phyloP scores from a whole-genome alignment of 331 rosid genomes.

The Rosa hybrid region DNA sequence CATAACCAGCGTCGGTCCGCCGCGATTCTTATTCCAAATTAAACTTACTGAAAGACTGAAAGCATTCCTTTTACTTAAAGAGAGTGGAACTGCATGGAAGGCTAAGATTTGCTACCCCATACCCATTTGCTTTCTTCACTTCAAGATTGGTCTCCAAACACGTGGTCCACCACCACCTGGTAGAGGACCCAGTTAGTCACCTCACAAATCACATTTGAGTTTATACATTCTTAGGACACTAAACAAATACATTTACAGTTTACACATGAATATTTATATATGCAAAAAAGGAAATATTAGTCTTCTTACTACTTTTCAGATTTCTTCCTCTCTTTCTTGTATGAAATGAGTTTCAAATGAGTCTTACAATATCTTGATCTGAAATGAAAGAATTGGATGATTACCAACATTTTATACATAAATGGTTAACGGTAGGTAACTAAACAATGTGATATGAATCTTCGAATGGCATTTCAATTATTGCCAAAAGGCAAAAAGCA shows the following conservation, averaged over 20 bases:
- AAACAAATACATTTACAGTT: neutral
- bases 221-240: neutral
- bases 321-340: neutral
- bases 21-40: constrained; percentile 46
- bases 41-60: constrained; percentile 15
- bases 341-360: neutral
- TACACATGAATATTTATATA: neutral
- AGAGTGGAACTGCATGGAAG: neutral
- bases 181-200: constrained; percentile 16
- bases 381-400: neutral
- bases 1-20: constrained; percentile 60
- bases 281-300: neutral
- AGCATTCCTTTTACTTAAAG: constrained; percentile 15
- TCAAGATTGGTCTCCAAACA: constrained; percentile 18
- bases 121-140: constrained; percentile 21
- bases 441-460: constrained; percentile 45
- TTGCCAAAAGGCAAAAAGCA: constrained; percentile 49
- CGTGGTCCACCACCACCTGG: constrained; percentile 26
- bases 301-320: neutral
- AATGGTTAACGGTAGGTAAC: constrained; percentile 8
- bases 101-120: constrained; percentile 16
- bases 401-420: neutral
- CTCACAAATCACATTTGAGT: constrained; percentile 32
- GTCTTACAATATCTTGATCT: neutral
- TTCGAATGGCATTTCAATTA: constrained; percentile 79